Conservation (phyloP, 768 basidiomycete genomes). For the Phlebiopsis flavidoalba region DNA sequence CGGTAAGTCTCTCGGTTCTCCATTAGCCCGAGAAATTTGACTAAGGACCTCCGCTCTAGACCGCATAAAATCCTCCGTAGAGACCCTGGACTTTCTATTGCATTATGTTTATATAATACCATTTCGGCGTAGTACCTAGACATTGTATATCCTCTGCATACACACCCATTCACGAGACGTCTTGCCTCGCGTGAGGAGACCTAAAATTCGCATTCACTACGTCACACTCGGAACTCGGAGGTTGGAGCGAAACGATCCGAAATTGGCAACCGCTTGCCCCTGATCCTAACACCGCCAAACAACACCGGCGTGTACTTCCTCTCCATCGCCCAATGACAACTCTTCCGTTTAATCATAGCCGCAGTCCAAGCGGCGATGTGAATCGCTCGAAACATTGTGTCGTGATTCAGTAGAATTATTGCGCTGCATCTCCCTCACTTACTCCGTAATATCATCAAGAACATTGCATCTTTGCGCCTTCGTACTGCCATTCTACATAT, state of each 20-base stretch:
- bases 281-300: neutral
- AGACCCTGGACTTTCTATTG: slow-evolving; percentile 6
- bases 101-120: slow-evolving; percentile 11
- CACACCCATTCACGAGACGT: slow-evolving; percentile 10
- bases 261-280: neutral
- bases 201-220: neutral
- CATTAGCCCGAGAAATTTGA: neutral
- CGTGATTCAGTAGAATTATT: no score
- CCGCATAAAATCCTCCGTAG: slow-evolving; percentile 13
- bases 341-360: no score
- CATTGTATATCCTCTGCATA: slow-evolving; percentile 8
- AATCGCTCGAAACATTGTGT: no score
- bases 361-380: no score
- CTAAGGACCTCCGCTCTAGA: slow-evolving; percentile 2
- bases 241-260: neutral
- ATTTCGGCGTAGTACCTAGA: slow-evolving; percentile 11
- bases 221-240: neutral
- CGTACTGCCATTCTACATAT: no score
- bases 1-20: slow-evolving; percentile 40
- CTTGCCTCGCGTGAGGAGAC: neutral
- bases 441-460: no score
- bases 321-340: no score
- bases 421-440: no score
- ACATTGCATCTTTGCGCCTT: no score
- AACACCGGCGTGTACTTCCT: neutral